These are phyloP conservation scores for Capsicum chinense DNA, from an alignment of 257 asterid genomes.

Conservation along the genomic window DNA sequence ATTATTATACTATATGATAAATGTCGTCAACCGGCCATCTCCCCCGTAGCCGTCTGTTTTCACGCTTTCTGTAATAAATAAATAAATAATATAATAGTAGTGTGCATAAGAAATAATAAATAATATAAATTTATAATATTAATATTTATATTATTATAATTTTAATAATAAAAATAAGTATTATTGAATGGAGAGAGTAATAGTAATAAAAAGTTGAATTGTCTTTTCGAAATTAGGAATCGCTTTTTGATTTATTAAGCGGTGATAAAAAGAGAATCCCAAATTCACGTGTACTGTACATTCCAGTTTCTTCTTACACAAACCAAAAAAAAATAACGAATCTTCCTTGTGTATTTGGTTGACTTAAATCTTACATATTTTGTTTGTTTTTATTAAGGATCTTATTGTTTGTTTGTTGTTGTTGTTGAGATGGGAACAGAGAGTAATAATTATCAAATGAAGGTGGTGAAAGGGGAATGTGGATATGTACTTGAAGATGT, in stretches of 20 bases:
- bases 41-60: neutral
- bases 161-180: too few relatives aligned
- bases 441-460: constrained; percentile 55
- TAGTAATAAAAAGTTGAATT: too few relatives aligned
- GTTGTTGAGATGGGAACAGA: constrained; percentile 40
- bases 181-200: too few relatives aligned
- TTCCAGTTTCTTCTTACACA: constrained; percentile 4
- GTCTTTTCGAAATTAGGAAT: neutral
- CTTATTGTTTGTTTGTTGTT: neutral
- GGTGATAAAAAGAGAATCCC: neutral
- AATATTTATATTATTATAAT: too few relatives aligned
- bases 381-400: too few relatives aligned
- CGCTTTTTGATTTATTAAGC: neutral
- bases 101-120: too few relatives aligned
- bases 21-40: neutral
- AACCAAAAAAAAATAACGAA: constrained; percentile 4
- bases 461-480: constrained; percentile 56
- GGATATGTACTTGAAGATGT: constrained; percentile 75
- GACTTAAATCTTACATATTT: neutral
- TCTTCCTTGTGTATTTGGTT: neutral
- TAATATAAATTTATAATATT: too few relatives aligned
- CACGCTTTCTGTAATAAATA: neutral
- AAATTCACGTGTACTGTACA: neutral
- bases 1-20: neutral
- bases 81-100: too few relatives aligned